These are phyloP conservation scores for Hymenoscyphus fructigenus DNA, from an alignment of 2,329 filamentous ascomycete genomes.

Conservation along the genomic window DNA sequence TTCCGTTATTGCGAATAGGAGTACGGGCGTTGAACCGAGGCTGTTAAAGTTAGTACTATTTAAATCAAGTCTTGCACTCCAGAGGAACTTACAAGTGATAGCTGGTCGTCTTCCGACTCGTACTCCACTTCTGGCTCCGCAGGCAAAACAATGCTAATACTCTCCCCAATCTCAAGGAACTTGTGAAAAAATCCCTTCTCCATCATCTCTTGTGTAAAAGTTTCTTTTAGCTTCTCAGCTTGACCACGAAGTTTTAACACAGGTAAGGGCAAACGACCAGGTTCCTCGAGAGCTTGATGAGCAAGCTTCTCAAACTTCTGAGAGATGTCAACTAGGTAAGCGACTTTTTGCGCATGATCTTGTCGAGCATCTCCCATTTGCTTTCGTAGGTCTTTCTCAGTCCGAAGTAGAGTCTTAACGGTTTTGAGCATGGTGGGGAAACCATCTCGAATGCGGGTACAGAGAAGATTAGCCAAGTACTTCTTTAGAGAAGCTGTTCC, in stretches of 20 bases:
- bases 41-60: background rate
- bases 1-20: background rate
- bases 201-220: constrained; percentile 35
- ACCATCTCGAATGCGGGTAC: constrained; percentile 24
- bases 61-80: background rate
- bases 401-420: constrained; percentile 27
- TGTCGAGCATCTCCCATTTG: constrained; percentile 34
- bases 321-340: constrained; percentile 33
- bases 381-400: constrained; percentile 12
- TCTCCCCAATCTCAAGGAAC: constrained; percentile 30
- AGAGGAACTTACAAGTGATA: background rate
- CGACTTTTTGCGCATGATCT: constrained; percentile 25
- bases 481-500: constrained; percentile 36
- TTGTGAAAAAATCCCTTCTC: constrained; percentile 29
- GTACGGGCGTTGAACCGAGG: background rate
- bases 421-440: constrained; percentile 31
- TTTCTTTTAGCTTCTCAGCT: constrained; percentile 19
- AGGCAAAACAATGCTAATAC: background rate
- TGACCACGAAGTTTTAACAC: constrained; percentile 32
- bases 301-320: constrained; percentile 29
- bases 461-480: constrained; percentile 36
- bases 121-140: background rate
- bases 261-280: constrained; percentile 26
- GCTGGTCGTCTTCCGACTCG: background rate
- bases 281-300: constrained; percentile 25